Evolutionary conservation across 306 rosid genomes (phyloP).

Genomic region (Gillenia trifoliata): DNA sequence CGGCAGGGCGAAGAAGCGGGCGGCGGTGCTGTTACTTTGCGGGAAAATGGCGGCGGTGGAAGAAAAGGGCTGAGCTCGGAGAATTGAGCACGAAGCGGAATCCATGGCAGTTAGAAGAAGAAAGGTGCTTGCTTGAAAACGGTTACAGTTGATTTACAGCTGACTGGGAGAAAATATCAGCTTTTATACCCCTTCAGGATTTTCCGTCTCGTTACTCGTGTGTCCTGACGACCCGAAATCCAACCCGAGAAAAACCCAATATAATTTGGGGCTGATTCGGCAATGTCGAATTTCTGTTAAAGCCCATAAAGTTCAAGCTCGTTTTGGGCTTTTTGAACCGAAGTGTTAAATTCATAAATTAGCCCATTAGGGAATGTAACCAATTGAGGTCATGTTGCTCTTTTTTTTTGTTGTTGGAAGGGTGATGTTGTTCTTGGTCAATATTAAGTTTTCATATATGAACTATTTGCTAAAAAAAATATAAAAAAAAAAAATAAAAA

Average conservation of each 20-base stretch:
- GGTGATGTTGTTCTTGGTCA: too few relatives aligned
- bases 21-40: background rate
- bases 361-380: background rate
- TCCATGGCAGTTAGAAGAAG: constrained; percentile 34
- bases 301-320: background rate
- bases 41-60: constrained; percentile 6
- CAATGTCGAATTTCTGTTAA: background rate
- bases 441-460: too few relatives aligned
- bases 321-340: background rate
- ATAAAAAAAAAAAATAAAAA: too few relatives aligned
- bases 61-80: constrained; percentile 14
- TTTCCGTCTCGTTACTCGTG: background rate
- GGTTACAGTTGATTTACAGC: background rate
- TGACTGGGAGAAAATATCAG: background rate
- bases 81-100: constrained; percentile 25
- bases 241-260: background rate
- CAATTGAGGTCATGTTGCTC: too few relatives aligned
- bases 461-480: too few relatives aligned
- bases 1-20: constrained; percentile 3
- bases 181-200: background rate
- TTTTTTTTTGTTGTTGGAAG: too few relatives aligned
- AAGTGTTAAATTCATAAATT: background rate
- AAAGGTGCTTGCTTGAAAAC: background rate
- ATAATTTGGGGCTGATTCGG: background rate
- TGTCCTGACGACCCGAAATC: background rate